Evolutionary conservation across 1,284 basidiomycete species (phyloP).

Genomic region (Ustilago vetiveriae): DNA sequence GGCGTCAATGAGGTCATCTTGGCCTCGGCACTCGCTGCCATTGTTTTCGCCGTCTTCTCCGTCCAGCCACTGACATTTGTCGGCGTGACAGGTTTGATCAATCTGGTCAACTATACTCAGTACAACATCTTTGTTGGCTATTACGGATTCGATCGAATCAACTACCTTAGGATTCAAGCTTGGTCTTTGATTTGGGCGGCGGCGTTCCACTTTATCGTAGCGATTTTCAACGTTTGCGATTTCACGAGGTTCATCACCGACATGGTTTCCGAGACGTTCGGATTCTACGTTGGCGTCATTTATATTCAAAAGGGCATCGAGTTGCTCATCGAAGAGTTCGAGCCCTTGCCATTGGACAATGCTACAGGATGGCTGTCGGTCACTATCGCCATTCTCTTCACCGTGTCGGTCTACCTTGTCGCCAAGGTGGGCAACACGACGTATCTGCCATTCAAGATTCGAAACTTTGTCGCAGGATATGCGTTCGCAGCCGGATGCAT

Average conservation of each 20-base stretch:
- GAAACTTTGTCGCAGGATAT: conserved; percentile 67
- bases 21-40: conserved; percentile 76
- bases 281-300: conserved; percentile 72
- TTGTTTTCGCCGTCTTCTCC: conserved; percentile 88
- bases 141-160: conserved; percentile 55
- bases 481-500: conserved; percentile 68
- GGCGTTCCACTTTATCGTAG: conserved; percentile 88
- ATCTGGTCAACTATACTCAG: conserved; percentile 65
- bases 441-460: conserved; percentile 66
- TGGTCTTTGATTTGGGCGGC: conserved; percentile 95
- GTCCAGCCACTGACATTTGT: conserved; percentile 92
- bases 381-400: conserved; percentile 69
- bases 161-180: conserved; percentile 62
- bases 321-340: conserved; percentile 68
- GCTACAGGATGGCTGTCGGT: conserved; percentile 69
- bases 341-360: conserved; percentile 58
- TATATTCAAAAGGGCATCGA: conserved; percentile 69
- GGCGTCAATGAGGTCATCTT: conserved; percentile 83
- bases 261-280: conserved; percentile 93
- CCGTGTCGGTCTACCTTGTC: conserved; percentile 67
- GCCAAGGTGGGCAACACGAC: conserved; percentile 56
- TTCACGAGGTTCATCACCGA: conserved; percentile 70
- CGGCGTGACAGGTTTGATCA: conserved; percentile 82
- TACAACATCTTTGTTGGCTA: conserved; percentile 63
- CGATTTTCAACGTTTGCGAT: conserved; percentile 75